phyloP scores from a whole-genome alignment of 78 protist species.

The Dictyostelium brefeldianum region DNA sequence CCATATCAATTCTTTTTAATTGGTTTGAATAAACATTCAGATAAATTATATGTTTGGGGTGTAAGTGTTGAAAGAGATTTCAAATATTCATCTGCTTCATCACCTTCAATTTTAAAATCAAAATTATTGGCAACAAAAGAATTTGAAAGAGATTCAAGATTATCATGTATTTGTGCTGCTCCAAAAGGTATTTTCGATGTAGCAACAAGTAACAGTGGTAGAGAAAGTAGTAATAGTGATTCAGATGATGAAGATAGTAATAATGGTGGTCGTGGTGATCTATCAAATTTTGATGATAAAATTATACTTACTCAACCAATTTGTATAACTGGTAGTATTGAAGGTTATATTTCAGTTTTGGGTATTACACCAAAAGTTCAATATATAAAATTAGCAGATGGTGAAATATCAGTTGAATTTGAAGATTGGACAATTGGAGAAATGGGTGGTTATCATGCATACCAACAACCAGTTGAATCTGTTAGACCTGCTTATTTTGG shows the following conservation, averaged over 20 bases:
- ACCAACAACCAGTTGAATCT: constrained; percentile 68
- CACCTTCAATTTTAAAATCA: constrained; percentile 25
- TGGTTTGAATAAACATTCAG: constrained; percentile 33
- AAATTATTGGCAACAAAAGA: constrained; percentile 45
- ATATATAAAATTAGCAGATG: background rate
- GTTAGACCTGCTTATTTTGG: constrained; percentile 67
- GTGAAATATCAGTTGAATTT: background rate
- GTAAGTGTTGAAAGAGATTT: constrained; percentile 14
- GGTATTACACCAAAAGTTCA: constrained; percentile 29
- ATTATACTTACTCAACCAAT: constrained; percentile 44
- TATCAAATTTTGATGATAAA: background rate
- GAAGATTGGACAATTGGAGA: constrained; percentile 44
- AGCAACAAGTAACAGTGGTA: background rate
- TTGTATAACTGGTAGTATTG: constrained; percentile 49
- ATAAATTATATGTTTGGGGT: constrained; percentile 52
- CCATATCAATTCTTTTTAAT: constrained; percentile 42
- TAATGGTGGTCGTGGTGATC: background rate
- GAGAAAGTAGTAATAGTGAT: background rate
- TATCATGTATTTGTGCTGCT: constrained; percentile 52
- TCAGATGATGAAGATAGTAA: background rate
- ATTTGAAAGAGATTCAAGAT: constrained; percentile 1
- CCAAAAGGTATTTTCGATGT: constrained; percentile 51
- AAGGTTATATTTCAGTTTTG: constrained; percentile 25
- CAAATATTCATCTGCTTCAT: background rate
- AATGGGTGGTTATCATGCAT: constrained; percentile 26